Evolutionary conservation across 441 rosid species (phyloP), one percentile per base, ranked within the genome.

Genomic region (Erodium texanum): DNA sequence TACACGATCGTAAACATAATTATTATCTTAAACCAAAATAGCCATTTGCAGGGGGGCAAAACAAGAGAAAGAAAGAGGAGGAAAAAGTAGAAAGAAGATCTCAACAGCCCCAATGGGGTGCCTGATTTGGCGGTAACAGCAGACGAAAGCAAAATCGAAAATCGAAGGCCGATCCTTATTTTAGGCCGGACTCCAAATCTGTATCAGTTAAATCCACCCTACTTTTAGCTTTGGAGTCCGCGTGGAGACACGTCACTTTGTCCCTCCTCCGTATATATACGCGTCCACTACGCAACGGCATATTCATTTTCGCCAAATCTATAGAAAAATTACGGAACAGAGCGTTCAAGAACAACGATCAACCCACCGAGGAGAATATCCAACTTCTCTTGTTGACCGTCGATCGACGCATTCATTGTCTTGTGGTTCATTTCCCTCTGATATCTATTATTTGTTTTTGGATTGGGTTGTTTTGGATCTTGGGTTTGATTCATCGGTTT

Each of bases 261-360:
- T 18, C 20, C 18, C 59, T 18, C 22, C 10, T 18, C 59, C 23
- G 59, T 52, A 52, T 54, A 18, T 54, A 54, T 54, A 54, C 20
- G 22, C 61, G 11, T 9, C 61, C 61, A 54, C 61, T 54, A 54
- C 61, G 61, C 61, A 54, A 18, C 61, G 61, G 61, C 19, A 54
- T 54, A 54, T 54, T 54, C 61, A 54, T 54, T 54, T 54, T 54
- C 61, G 24, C 61, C 2, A 54, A 54, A 54, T 18, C 23, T 20
- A 20, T 54, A 54, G 61, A 18, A 54, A 18, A 18, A 11, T n/a
- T n/a, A n/a, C n/a, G n/a, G n/a, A n/a, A n/a, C n/a, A n/a, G n/a
- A n/a, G n/a, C n/a, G n/a, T n/a, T n/a, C n/a, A n/a, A n/a, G n/a
- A n/a, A n/a, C n/a, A n/a, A n/a, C n/a, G n/a, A 38, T 38, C 45